Evolutionary conservation across 768 basidiomycete species (phyloP), one percentile per base, ranked within the genome.

Genomic region (Xanthoconium purpureum): DNA sequence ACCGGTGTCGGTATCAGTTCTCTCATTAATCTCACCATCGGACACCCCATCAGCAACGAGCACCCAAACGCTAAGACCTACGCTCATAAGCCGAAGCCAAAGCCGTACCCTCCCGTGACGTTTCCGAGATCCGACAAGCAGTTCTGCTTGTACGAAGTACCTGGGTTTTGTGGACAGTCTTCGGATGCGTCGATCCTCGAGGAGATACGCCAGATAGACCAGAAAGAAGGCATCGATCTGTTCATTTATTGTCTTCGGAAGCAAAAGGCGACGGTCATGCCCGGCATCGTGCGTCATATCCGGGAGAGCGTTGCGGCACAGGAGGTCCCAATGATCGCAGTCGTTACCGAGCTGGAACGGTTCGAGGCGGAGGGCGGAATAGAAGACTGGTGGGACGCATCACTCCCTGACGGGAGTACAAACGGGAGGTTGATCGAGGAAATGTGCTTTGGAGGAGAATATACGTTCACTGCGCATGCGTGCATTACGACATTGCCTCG

Each of bases 401-500:
- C 40, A 4, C 39, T 52, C 7, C 63, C 15, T 5, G 45, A 28
- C 13, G 58, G 56, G 2, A 11, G 9, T 17, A 59, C 58, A 18
- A 79, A 79, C 40, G 64, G 72, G 49, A 38, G 42, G n/a, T 37
- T 6, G 4, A 73, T 78, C 14, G 66, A 67, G 35, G 39, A 15
- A 3, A 53, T 42, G 48, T 59, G 63, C 30, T 57, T 58, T 35
- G 57, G 14, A 58, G 36, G 47, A 47, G 3, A 28, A 3, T 12
- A 71, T 73, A 28, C 11, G 10, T 76, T 77, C 2, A 48, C 67
- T 8, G 75, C 66, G 9, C 69, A 75, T 17, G 76, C 71, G 5
- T 79, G 78, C 49, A 62, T 78, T 46, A 78, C 76, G 7, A 73
- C 75, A 6, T 44, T 70, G 11, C 57, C 63, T 6, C 40, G 29